Percentiles rank a stretch among this genome's conserved stretches.
phyloP scores from a whole-genome alignment of 495 filamentous ascomycete species.

The Thermochaetoides thermophila region DNA sequence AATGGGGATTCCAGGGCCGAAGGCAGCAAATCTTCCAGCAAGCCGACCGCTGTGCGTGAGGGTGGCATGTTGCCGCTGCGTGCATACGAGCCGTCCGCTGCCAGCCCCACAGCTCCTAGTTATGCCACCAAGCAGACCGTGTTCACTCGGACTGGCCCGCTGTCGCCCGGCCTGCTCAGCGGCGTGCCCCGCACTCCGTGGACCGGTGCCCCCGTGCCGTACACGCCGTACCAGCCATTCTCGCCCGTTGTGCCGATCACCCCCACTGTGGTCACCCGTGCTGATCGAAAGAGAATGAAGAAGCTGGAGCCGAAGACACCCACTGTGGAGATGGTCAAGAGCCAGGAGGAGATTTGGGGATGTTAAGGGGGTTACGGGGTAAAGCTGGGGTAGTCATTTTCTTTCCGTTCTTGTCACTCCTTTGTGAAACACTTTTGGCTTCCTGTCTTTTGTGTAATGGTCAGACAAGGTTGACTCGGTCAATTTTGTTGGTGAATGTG shows the following conservation, averaged over 20 bases:
- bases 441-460: background rate
- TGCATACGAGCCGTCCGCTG: slow-evolving; percentile 40
- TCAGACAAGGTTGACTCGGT: background rate
- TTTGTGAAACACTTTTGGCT: background rate
- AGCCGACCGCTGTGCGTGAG: slow-evolving; percentile 24
- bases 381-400: background rate
- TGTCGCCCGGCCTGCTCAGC: slow-evolving; percentile 24
- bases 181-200: slow-evolving; percentile 43
- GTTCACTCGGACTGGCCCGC: slow-evolving; percentile 46
- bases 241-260: slow-evolving; percentile 80
- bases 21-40: background rate
- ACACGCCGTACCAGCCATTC: slow-evolving; percentile 85
- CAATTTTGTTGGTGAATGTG: background rate
- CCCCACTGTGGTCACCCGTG: slow-evolving; percentile 58
- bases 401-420: background rate
- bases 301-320: slow-evolving; percentile 42
- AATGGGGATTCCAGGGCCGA: slow-evolving; percentile 1
- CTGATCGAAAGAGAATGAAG: slow-evolving; percentile 56
- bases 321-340: slow-evolving; percentile 38
- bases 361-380: background rate
- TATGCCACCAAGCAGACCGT: slow-evolving; percentile 59
- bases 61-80: slow-evolving; percentile 46
- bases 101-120: slow-evolving; percentile 25
- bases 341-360: slow-evolving; percentile 40
- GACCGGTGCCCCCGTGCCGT: slow-evolving; percentile 64